Evolutionary conservation across 192 early-diverging fungal genomes (phyloP), one percentile per base, ranked within the genome.

Genomic region (Entomortierella lignicola): DNA sequence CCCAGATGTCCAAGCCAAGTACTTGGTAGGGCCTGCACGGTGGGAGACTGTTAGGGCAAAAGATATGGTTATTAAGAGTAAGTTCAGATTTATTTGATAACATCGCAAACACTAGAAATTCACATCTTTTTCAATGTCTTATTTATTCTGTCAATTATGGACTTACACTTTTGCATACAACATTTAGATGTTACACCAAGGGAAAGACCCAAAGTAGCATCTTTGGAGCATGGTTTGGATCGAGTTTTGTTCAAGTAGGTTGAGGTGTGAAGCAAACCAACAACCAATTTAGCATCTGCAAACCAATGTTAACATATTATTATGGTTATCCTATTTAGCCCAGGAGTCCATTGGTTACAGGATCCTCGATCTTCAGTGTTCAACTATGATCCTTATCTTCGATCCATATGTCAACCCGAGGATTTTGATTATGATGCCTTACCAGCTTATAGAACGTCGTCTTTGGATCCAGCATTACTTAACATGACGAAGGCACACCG

Each of bases 351-450:
- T 47, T 87, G 83, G 55, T 80, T 98, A 20, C 88, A 93, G 73
- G 94, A 96, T 80, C 88, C 93, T 37, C 80, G 89, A 23, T 88
- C 92, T 26, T 81, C 85, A 34, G 87, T 90, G 0, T 95, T 83
- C 82, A 94, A 95, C 68, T 98, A 94, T 80, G 88, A 92, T 23
- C 90, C 93, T 18, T 94, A 88, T 68, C 87, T 98, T 21, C 85
- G 93, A 53, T 77, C 91, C 44, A 92, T 98, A 37, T 89, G 89
- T 20, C 91, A 93, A 48, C 92, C 93, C 8, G 77, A 85, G 20
- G 88, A 95, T 10, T 96, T 98, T 69, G 90, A 96, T 82, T 95
- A 90, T 54, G 85, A 91, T 56, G 91, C 90, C 26, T 68, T 97
- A 31, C 83, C 91, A n/a, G 87, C 89, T 8, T 98, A 94, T 62